Conservation (phyloP, 129 eudicot genomes). For the Apium graveolens region DNA sequence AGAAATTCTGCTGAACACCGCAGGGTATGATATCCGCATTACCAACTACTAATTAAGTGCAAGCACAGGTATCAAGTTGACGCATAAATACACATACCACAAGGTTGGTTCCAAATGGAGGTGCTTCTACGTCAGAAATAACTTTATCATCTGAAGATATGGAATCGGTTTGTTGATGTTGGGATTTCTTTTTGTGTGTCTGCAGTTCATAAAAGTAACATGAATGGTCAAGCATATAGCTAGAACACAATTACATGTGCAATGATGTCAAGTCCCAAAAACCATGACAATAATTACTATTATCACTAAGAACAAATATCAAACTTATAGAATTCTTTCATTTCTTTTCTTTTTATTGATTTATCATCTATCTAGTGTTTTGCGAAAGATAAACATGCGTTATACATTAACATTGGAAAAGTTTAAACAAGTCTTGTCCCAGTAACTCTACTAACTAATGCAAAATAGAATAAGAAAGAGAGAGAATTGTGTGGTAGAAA, state of each 20-base stretch:
- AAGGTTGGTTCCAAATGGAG: conserved; percentile 71
- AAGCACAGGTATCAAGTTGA: background rate
- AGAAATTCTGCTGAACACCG: background rate
- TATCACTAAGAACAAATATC: background rate
- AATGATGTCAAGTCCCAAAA: background rate
- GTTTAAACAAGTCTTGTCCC: background rate
- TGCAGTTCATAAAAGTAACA: conserved; percentile 19
- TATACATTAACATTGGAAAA: background rate
- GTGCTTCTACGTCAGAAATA: conserved; percentile 55
- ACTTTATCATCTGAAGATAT: conserved; percentile 27
- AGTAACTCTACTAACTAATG: background rate
- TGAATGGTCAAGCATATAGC: background rate
- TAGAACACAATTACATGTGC: background rate
- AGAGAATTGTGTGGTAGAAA: background rate
- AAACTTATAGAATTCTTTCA: background rate
- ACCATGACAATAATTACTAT: background rate
- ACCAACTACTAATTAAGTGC: background rate
- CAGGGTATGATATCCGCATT: background rate
- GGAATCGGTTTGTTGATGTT: conserved; percentile 21
- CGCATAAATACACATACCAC: conserved; percentile 49
- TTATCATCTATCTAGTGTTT: background rate
- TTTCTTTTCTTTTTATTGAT: background rate
- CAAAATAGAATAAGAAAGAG: background rate
- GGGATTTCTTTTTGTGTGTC: conserved; percentile 79
- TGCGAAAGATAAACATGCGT: background rate